Evolutionary conservation across 768 basidiomycete species (phyloP), one percentile per base, ranked within the genome.

Genomic region (Daedaleopsis nitida): DNA sequence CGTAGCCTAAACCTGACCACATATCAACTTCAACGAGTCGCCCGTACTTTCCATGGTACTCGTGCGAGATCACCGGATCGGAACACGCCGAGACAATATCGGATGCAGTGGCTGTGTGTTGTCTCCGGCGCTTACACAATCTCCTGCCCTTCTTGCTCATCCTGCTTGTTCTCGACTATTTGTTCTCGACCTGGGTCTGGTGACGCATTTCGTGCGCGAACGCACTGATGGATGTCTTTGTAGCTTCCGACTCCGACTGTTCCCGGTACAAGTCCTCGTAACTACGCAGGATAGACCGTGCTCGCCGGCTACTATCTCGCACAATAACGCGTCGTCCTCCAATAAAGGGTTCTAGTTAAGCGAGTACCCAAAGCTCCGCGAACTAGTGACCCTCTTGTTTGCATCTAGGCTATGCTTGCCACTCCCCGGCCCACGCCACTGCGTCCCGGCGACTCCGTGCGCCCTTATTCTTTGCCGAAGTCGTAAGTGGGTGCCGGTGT

Each of bases 21-120:
- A n/a, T n/a, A n/a, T n/a, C 54, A 49, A 2, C 21, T 50, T 50
- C 27, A 24, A 50, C 14, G 48, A 23, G 35, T 37, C 48, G 45
- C 38, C 52, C n/a, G n/a, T n/a, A 53, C 58, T 52, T 57, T 44
- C 42, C 44, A 21, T 21, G 44, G 44, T 45, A n/a, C 32, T 50
- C 24, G 10, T 24, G 17, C 19, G 37, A 32, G 3, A 32, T 32
- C 27, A 32, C 27, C 27, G 27, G 27, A 32, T 32, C 27, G 27
- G 27, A 32, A 32, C 27, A 7, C 7, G 27, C 27, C 27, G 27
- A 7, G 27, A 32, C 27, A 3, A 32, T 7, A 32, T 32, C 7
- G 27, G 27, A 32, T 32, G 27, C 27, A 32, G 27, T 32, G 27
- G 27, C 27, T 32, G 27, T 32, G 27, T 32, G 7, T 32, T 7